A percentile compares a stretch with the other conserved stretches of the same genome.
Conservation (phyloP, 345 rosid species). For the Camelina hispida region DNA sequence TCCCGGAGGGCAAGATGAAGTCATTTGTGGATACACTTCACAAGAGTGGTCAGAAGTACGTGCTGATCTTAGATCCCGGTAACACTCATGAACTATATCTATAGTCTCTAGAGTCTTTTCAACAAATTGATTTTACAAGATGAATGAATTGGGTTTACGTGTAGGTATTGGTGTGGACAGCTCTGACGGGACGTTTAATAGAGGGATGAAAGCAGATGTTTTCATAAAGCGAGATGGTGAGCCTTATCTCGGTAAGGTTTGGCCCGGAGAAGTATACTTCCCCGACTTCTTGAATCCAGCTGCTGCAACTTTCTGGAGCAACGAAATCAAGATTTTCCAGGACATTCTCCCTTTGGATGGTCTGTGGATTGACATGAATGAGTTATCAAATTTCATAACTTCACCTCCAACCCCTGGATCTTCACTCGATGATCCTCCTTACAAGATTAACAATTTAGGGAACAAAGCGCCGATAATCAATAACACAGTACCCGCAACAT, state of each 20-base stretch:
- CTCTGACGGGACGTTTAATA: conserved; percentile 54
- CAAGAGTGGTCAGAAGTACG: conserved; percentile 66
- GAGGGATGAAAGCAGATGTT: conserved; percentile 69
- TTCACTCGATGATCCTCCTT: conserved; percentile 66
- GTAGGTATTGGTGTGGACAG: conserved; percentile 62
- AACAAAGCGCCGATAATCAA: conserved; percentile 43
- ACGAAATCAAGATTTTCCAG: conserved; percentile 61
- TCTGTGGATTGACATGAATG: conserved; percentile 87
- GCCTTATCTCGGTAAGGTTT: conserved; percentile 69
- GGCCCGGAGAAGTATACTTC: conserved; percentile 74
- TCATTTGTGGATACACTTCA: conserved; percentile 56
- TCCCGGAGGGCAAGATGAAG: conserved; percentile 57
- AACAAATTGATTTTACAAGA: background rate
- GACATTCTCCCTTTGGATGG: conserved; percentile 64
- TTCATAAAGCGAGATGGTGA: conserved; percentile 61
- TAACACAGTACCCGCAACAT: conserved; percentile 60
- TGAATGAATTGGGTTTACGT: background rate
- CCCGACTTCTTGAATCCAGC: conserved; percentile 73
- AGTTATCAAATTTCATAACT: conserved; percentile 64
- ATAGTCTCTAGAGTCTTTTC: background rate
- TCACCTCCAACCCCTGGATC: conserved; percentile 51
- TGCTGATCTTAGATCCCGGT: conserved; percentile 77
- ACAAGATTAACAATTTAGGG: conserved; percentile 67
- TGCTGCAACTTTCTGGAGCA: conserved; percentile 54
- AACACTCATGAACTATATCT: conserved; percentile 2